These are phyloP conservation scores for Hemerocallis citrina DNA, from an alignment of 106 monocot species.

Conservation along the genomic window DNA sequence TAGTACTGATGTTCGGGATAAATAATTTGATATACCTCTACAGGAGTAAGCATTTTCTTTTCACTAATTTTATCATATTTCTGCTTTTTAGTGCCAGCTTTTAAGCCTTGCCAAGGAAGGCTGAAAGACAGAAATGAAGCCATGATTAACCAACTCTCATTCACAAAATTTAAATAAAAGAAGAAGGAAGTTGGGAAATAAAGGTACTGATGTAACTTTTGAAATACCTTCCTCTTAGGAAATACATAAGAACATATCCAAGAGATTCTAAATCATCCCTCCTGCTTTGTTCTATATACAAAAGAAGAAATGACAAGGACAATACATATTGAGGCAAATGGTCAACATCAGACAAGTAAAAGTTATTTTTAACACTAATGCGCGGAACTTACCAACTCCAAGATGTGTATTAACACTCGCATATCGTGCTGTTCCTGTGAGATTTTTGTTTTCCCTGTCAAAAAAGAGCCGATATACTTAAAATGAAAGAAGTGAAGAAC, in stretches of 20 bases:
- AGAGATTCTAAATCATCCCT: constrained; percentile 92
- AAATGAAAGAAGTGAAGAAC: not conserved
- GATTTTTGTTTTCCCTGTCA: constrained; percentile 59
- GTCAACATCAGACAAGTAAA: not conserved
- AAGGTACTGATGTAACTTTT: not conserved
- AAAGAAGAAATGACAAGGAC: not conserved
- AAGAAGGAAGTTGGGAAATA: not conserved
- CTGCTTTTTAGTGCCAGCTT: constrained; percentile 85
- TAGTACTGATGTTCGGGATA: not conserved
- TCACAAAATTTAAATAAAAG: not conserved
- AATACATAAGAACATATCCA: constrained; percentile 89
- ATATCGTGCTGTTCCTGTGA: constrained; percentile 66
- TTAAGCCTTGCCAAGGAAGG: constrained; percentile 85
- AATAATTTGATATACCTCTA: constrained; percentile 35
- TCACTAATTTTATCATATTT: constrained; percentile 90
- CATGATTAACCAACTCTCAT: not conserved
- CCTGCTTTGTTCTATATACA: constrained; percentile 75
- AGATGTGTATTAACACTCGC: constrained; percentile 75
- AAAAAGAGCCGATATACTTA: not conserved
- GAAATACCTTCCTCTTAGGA: constrained; percentile 73
- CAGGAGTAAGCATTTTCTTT: constrained; percentile 80
- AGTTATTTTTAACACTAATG: not conserved
- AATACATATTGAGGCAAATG: not conserved
- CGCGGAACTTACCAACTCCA: constrained; percentile 43
- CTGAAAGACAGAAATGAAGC: constrained; percentile 22